These are phyloP conservation scores for Hanseniaspora nectarophila DNA, from an alignment of 805 yeast genomes.

Conservation along the genomic window DNA sequence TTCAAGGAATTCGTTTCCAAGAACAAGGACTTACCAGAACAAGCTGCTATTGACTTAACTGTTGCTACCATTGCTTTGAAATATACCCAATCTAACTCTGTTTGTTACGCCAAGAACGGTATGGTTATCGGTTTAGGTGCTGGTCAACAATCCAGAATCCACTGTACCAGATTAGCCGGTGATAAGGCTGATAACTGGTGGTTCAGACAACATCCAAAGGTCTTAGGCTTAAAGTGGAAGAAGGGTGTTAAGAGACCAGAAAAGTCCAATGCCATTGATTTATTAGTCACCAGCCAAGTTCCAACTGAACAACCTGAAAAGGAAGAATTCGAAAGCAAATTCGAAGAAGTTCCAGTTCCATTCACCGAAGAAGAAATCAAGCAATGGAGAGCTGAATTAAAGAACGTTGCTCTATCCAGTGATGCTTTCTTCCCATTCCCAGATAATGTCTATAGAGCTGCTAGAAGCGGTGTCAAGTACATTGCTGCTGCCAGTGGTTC, in stretches of 20 bases:
- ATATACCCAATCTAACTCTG: constrained; percentile 97
- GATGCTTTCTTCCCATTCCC: constrained; percentile 99
- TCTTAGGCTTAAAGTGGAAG: constrained; percentile 89
- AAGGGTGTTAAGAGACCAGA: constrained; percentile 97
- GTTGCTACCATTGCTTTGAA: constrained; percentile 96
- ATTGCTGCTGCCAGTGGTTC: constrained; percentile 97
- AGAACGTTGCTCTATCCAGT: constrained; percentile 80
- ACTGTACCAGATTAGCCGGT: constrained; percentile 98
- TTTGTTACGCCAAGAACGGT: constrained; percentile 96
- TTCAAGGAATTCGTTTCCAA: constrained; percentile 85
- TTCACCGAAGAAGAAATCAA: constrained; percentile 69
- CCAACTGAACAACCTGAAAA: constrained; percentile 89
- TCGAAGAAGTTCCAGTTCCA: constrained; percentile 71
- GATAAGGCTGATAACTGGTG: constrained; percentile 99
- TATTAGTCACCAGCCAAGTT: constrained; percentile 81
- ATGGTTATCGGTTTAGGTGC: constrained; percentile 99
- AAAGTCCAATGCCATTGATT: constrained; percentile 93
- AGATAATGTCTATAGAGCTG: constrained; percentile 96
- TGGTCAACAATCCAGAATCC: constrained; percentile 98
- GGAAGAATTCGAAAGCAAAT: constrained; percentile 81
- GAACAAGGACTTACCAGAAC: constrained; percentile 78
- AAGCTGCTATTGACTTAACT: constrained; percentile 83
- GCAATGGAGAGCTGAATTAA: constrained; percentile 74
- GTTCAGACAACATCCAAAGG: constrained; percentile 97
- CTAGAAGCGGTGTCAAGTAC: constrained; percentile 87